A percentile compares a stretch with the other conserved stretches of the same genome.
These are phyloP conservation scores for Suillus paluster DNA, from an alignment of 768 basidiomycete species.

Conservation along the genomic window DNA sequence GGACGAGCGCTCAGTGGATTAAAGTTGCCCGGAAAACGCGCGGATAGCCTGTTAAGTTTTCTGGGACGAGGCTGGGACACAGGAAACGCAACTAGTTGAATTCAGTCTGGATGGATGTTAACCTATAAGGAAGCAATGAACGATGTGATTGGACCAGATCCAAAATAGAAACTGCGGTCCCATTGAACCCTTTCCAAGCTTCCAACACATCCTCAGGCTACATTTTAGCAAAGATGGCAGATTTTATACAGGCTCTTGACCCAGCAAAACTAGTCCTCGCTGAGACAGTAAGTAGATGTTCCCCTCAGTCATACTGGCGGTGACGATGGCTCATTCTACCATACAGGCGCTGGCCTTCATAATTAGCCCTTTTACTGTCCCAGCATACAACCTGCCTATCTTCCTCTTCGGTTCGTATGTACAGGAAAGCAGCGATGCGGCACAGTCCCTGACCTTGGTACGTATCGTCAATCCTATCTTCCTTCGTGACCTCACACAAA, in stretches of 20 bases:
- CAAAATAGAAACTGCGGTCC: background rate
- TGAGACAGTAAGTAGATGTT: slow-evolving; percentile 54
- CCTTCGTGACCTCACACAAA: background rate
- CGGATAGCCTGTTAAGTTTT: background rate
- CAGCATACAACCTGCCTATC: slow-evolving; percentile 81
- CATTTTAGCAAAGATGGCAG: slow-evolving; percentile 44
- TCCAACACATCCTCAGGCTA: background rate
- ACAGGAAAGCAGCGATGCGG: slow-evolving; percentile 68
- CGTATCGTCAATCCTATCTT: slow-evolving; percentile 19
- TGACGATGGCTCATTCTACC: slow-evolving; percentile 4
- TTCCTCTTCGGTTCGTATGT: slow-evolving; percentile 79
- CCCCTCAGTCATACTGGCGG: background rate
- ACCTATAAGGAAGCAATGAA: background rate
- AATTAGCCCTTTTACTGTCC: slow-evolving; percentile 56
- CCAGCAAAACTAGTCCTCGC: slow-evolving; percentile 68
- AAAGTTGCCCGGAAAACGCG: background rate
- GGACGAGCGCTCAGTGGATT: background rate
- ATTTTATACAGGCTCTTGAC: slow-evolving; percentile 74
- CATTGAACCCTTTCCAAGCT: background rate
- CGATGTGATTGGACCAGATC: background rate
- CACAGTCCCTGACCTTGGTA: slow-evolving; percentile 69
- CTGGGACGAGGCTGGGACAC: background rate
- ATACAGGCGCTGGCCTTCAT: slow-evolving; percentile 64
- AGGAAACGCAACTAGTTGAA: background rate
- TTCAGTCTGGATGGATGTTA: background rate